phyloP scores from a whole-genome alignment of 441 rosid species.

The Gossypium schwendimanii region DNA sequence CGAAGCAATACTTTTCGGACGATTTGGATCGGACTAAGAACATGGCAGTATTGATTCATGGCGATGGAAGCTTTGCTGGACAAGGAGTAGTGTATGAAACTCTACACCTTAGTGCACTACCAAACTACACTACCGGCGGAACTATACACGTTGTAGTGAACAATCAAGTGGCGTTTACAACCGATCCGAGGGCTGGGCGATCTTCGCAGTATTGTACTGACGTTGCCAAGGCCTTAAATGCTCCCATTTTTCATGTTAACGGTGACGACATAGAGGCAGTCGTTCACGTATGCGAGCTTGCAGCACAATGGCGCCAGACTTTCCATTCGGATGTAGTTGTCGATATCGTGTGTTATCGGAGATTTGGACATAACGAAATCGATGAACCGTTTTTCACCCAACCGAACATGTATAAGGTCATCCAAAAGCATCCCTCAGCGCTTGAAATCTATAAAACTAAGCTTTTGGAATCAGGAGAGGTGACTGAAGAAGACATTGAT shows the following conservation, averaged over 20 bases:
- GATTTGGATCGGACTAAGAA: conserved; percentile 50
- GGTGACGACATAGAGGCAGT: conserved; percentile 72
- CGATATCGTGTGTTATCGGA: conserved; percentile 61
- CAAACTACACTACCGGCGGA: conserved; percentile 63
- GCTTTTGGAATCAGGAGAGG: conserved; percentile 73
- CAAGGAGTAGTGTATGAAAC: conserved; percentile 78
- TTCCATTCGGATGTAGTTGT: conserved; percentile 70
- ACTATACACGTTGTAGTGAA: conserved; percentile 73
- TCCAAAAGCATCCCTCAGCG: conserved; percentile 69
- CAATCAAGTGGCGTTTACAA: conserved; percentile 73
- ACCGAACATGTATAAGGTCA: conserved; percentile 71
- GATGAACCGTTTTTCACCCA: conserved; percentile 72
- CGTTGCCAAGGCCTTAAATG: conserved; percentile 65
- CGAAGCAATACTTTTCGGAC: conserved; percentile 56
- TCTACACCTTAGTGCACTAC: conserved; percentile 65
- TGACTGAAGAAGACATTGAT: conserved; percentile 52
- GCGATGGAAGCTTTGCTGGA: conserved; percentile 77
- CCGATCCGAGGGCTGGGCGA: conserved; percentile 60
- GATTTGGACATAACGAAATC: conserved; percentile 65
- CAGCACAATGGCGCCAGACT: conserved; percentile 75
- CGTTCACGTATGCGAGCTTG: conserved; percentile 62
- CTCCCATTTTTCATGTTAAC: conserved; percentile 66
- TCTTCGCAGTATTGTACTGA: conserved; percentile 74
- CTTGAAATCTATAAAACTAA: conserved; percentile 60
- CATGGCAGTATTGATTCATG: conserved; percentile 68